Conservation (phyloP, 495 filamentous ascomycete genomes). For the Daldinia concentrica region DNA sequence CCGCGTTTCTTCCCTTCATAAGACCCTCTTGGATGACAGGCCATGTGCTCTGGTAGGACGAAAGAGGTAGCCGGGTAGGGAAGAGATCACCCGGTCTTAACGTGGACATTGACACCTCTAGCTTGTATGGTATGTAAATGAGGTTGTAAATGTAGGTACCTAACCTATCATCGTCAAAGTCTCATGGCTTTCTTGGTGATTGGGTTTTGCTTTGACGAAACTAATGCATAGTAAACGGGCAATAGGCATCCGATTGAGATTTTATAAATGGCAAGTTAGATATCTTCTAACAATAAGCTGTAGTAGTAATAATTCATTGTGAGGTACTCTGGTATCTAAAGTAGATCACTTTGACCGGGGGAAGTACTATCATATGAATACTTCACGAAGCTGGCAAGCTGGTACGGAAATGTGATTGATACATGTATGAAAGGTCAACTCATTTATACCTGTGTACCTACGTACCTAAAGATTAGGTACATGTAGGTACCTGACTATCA, state of each 20-base stretch:
- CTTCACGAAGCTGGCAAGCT: neutral
- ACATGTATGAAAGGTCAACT: too few relatives aligned
- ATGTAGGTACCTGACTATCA: neutral
- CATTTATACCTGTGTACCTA: neutral
- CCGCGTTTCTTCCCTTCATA: neutral
- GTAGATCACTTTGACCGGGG: neutral
- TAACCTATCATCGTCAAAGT: neutral
- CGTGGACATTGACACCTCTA: neutral
- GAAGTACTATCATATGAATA: neutral
- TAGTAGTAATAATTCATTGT: neutral
- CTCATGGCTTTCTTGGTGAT: neutral
- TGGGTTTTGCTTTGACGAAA: neutral
- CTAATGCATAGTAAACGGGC: conserved; percentile 3
- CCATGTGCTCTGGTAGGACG: conserved; percentile 48
- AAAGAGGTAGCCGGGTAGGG: conserved; percentile 10
- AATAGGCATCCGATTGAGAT: neutral
- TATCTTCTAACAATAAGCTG: neutral
- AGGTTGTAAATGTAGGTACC: neutral
- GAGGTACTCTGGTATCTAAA: neutral
- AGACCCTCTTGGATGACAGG: conserved; percentile 19
- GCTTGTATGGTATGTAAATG: conserved; percentile 12
- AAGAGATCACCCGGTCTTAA: conserved; percentile 1
- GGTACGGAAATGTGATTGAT: neutral
- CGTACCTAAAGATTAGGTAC: too few relatives aligned
- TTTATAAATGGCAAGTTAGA: neutral